These are phyloP conservation scores for Colletotrichum eleusines DNA, from an alignment of 2,329 filamentous ascomycete genomes.

Conservation along the genomic window DNA sequence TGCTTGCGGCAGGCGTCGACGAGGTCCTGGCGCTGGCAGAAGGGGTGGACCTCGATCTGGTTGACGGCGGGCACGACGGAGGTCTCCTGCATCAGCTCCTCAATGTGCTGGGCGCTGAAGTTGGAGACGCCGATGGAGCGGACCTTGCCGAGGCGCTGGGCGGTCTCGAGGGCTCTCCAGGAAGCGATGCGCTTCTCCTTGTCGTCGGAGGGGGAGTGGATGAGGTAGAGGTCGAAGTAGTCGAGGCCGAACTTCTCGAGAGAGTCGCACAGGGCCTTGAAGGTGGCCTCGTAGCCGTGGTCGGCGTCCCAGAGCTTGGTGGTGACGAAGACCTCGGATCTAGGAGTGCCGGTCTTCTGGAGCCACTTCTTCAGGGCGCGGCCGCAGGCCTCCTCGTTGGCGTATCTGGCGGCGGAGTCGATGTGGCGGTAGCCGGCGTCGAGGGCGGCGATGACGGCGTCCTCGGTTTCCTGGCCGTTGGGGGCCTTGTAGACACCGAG, in stretches of 20 bases:
- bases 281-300: slow-evolving; percentile 46
- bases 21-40: slow-evolving; percentile 62
- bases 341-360: slow-evolving; percentile 48
- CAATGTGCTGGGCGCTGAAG: slow-evolving; percentile 50
- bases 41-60: slow-evolving; percentile 72
- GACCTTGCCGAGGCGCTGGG: slow-evolving; percentile 54
- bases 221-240: slow-evolving; percentile 65
- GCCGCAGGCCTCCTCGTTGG: slow-evolving; percentile 67
- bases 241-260: slow-evolving; percentile 59
- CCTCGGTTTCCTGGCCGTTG: slow-evolving; percentile 55
- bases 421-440: slow-evolving; percentile 66
- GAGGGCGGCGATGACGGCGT: slow-evolving; percentile 53
- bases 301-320: slow-evolving; percentile 55
- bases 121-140: slow-evolving; percentile 59
- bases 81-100: slow-evolving; percentile 54
- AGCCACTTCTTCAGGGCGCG: slow-evolving; percentile 45
- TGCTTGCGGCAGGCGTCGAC: slow-evolving; percentile 74
- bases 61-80: slow-evolving; percentile 65
- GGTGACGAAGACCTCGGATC: slow-evolving; percentile 53
- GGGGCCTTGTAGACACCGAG: slow-evolving; percentile 70
- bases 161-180: slow-evolving; percentile 43
- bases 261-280: slow-evolving; percentile 57
- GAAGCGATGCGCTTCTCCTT: slow-evolving; percentile 73
- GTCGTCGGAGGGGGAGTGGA: slow-evolving; percentile 74
- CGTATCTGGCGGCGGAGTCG: slow-evolving; percentile 57